These are phyloP conservation scores for Penicillium bialowiezense DNA, from an alignment of 495 filamentous ascomycete genomes.

Conservation along the genomic window DNA sequence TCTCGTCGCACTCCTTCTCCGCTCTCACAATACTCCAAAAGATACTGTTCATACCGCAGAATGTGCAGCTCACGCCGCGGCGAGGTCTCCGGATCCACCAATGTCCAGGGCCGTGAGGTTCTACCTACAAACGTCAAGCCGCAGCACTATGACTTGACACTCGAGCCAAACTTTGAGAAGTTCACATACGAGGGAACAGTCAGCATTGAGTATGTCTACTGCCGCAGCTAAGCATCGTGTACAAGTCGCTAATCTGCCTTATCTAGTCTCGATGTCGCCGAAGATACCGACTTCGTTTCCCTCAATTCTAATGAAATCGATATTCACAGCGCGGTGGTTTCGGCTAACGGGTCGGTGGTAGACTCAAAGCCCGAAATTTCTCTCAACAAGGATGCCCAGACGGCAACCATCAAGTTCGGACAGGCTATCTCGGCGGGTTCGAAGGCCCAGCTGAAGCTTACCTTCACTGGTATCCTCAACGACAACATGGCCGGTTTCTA, in stretches of 20 bases:
- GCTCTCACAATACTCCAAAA: constrained; percentile 38
- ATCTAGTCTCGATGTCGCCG: constrained; percentile 69
- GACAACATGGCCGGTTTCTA: constrained; percentile 71
- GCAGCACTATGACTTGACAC: constrained; percentile 62
- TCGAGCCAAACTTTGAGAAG: constrained; percentile 63
- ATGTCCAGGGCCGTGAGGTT: constrained; percentile 60
- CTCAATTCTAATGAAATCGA: constrained; percentile 86
- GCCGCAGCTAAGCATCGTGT: not conserved
- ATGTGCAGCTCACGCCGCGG: constrained; percentile 46
- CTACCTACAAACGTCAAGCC: constrained; percentile 68
- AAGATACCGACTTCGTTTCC: constrained; percentile 81
- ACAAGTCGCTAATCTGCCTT: constrained; percentile 3
- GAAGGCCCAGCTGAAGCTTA: constrained; percentile 58
- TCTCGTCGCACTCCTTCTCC: constrained; percentile 24
- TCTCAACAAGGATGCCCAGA: constrained; percentile 58
- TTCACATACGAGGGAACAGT: constrained; percentile 64
- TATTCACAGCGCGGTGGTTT: constrained; percentile 71
- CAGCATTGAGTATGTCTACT: constrained; percentile 55
- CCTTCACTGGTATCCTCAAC: constrained; percentile 61
- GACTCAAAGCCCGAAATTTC: constrained; percentile 51
- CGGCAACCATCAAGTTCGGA: constrained; percentile 58
- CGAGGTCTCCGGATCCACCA: constrained; percentile 44
- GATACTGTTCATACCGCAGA: constrained; percentile 51
- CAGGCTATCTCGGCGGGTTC: constrained; percentile 55
- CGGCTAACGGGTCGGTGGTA: constrained; percentile 42